phyloP scores from a whole-genome alignment of 345 rosid species.

The Schrenkiella parvula region DNA sequence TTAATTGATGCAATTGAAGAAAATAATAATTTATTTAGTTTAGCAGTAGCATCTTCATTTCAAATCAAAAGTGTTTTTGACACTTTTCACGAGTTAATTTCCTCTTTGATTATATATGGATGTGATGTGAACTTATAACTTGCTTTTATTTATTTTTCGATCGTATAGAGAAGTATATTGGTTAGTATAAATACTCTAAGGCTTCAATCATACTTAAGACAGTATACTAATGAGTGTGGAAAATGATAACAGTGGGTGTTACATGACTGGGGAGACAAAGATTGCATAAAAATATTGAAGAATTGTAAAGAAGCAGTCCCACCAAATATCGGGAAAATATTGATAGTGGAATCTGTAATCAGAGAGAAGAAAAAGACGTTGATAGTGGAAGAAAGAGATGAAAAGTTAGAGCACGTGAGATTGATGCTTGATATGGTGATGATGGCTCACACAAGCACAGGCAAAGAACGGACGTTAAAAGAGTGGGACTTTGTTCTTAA shows the following conservation, averaged over 20 bases:
- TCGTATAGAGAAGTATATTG: no score
- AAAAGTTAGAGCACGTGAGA: conserved; percentile 40
- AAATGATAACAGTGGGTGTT: conserved; percentile 47
- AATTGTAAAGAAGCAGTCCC: conserved; percentile 62
- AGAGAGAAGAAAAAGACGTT: conserved; percentile 27
- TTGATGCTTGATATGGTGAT: conserved; percentile 65
- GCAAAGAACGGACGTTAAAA: conserved; percentile 57
- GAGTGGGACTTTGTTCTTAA: conserved; percentile 62
- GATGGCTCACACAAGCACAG: conserved; percentile 64
- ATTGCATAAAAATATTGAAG: conserved; percentile 57
- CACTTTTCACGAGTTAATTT: no score
- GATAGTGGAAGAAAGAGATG: conserved; percentile 24
- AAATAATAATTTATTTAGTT: no score
- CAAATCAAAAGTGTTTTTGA: no score
- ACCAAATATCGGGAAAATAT: conserved; percentile 49
- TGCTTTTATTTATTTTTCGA: no score
- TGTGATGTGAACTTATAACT: no score
- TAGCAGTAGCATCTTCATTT: no score
- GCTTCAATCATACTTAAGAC: neutral
- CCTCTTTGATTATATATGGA: no score
- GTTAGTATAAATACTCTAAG: neutral
- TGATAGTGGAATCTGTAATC: conserved; percentile 53
- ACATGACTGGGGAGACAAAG: conserved; percentile 69
- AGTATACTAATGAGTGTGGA: neutral
- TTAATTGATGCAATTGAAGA: no score